phyloP scores from a whole-genome alignment of 2,329 filamentous ascomycete genomes.

The Acephala macrosclerotiorum region DNA sequence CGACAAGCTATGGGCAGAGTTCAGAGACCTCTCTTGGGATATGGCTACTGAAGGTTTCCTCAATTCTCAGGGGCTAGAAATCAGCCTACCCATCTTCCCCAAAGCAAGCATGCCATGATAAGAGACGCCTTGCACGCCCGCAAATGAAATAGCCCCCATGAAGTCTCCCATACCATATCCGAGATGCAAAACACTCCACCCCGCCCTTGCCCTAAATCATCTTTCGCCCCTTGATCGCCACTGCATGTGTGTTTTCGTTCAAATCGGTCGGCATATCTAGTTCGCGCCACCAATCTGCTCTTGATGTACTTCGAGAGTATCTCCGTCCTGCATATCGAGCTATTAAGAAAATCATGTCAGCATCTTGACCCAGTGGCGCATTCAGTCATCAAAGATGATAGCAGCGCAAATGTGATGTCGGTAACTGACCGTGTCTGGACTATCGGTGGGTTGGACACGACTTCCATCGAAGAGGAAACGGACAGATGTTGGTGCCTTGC shows the following conservation, averaged over 20 bases:
- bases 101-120: constrained; percentile 35
- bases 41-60: constrained; percentile 21
- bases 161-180: constrained; percentile 28
- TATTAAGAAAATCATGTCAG: constrained; percentile 48
- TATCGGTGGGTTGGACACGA: constrained; percentile 87
- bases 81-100: constrained; percentile 28
- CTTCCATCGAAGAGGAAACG: constrained; percentile 97
- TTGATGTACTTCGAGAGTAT: constrained; percentile 96
- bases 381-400: background rate
- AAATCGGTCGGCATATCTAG: constrained; percentile 29
- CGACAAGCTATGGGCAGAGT: background rate
- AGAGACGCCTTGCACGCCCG: constrained; percentile 42
- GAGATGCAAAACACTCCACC: constrained; percentile 30
- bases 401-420: background rate
- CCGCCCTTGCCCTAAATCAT: background rate
- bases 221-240: background rate
- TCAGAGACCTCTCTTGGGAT: background rate
- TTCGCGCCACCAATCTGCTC: constrained; percentile 87
- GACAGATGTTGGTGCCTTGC: constrained; percentile 83
- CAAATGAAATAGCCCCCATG: constrained; percentile 32
- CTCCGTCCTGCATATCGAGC: constrained; percentile 97
- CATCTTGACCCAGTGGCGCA: background rate
- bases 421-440: constrained; percentile 83
- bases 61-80: constrained; percentile 27
- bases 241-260: background rate